These are phyloP conservation scores for Coprinopsis marcescibilis DNA, from an alignment of 768 basidiomycete species.

Conservation along the genomic window DNA sequence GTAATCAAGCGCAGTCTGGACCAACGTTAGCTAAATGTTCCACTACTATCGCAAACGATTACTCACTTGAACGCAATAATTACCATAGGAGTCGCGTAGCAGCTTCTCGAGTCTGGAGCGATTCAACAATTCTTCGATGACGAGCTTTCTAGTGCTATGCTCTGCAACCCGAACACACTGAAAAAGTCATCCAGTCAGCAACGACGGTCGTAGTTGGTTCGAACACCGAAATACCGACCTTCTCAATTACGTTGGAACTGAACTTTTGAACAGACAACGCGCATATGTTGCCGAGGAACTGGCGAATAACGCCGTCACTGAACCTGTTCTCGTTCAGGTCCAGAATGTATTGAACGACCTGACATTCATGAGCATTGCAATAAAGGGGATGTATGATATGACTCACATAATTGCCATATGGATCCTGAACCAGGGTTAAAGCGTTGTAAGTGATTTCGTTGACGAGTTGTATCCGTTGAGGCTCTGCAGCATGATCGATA, in stretches of 20 bases:
- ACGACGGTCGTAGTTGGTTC: neutral
- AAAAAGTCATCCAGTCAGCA: slow-evolving; percentile 6
- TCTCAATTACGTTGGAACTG: slow-evolving; percentile 98
- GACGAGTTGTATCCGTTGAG: slow-evolving; percentile 92
- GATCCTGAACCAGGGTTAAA: slow-evolving; percentile 95
- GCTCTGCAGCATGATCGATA: slow-evolving; percentile 96
- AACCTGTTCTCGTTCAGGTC: slow-evolving; percentile 98
- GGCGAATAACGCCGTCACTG: slow-evolving; percentile 95
- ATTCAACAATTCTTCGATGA: slow-evolving; percentile 94
- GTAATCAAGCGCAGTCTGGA: slow-evolving; percentile 92
- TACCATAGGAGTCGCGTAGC: slow-evolving; percentile 92
- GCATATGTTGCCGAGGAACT: slow-evolving; percentile 96
- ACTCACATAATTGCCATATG: slow-evolving; percentile 86
- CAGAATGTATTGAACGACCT: slow-evolving; percentile 97
- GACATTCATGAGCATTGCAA: slow-evolving; percentile 5
- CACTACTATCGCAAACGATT: neutral
- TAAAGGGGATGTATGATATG: neutral
- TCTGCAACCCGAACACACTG: slow-evolving; percentile 92
- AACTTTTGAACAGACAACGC: slow-evolving; percentile 98
- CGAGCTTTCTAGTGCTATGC: slow-evolving; percentile 85
- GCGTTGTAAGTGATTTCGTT: slow-evolving; percentile 99
- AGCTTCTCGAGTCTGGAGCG: slow-evolving; percentile 93
- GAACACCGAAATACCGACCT: slow-evolving; percentile 39
- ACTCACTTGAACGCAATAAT: slow-evolving; percentile 86
- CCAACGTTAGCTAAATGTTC: slow-evolving; percentile 1